A percentile compares a stretch with the other conserved stretches of the same genome.
Conservation (phyloP, 2,329 filamentous ascomycete genomes). For the Rosellinia necatrix region DNA sequence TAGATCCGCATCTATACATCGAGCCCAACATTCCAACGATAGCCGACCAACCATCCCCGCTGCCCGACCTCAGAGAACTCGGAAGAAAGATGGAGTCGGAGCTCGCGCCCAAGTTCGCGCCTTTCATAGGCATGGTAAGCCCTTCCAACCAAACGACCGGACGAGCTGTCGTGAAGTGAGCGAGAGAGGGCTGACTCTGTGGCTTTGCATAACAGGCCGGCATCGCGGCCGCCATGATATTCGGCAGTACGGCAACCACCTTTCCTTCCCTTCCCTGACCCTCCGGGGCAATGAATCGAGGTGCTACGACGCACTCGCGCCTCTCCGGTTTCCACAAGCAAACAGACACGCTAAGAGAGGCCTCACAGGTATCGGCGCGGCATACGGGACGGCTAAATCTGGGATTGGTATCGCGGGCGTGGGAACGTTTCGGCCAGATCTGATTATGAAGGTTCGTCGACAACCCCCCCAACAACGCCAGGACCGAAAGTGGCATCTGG, state of each 20-base stretch:
- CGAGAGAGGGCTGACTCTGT: not conserved
- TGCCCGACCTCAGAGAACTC: too few relatives aligned
- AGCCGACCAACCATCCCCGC: not conserved
- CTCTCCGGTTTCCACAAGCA: slow-evolving; percentile 29
- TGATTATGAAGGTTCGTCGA: slow-evolving; percentile 81
- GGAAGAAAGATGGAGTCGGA: slow-evolving; percentile 58
- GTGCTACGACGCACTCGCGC: not conserved
- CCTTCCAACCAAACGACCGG: not conserved
- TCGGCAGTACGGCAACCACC: slow-evolving; percentile 67
- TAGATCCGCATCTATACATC: not conserved
- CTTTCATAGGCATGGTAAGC: slow-evolving; percentile 85
- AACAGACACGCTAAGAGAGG: slow-evolving; percentile 33
- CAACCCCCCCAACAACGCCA: too few relatives aligned
- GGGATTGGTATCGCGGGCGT: slow-evolving; percentile 87
- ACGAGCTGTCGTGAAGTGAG: not conserved
- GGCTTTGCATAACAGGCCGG: slow-evolving; percentile 60
- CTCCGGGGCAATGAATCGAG: not conserved
- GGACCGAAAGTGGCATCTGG: too few relatives aligned
- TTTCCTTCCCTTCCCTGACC: not conserved
- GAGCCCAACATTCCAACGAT: not conserved
- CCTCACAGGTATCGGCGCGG: slow-evolving; percentile 68
- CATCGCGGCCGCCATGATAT: slow-evolving; percentile 81
- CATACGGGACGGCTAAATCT: slow-evolving; percentile 86
- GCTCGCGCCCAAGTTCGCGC: slow-evolving; percentile 78
- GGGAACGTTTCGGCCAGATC: slow-evolving; percentile 80